Percentiles rank a stretch among this genome's conserved stretches.
phyloP scores from a whole-genome alignment of 768 basidiomycete genomes.

The Tulasnella sp. region DNA sequence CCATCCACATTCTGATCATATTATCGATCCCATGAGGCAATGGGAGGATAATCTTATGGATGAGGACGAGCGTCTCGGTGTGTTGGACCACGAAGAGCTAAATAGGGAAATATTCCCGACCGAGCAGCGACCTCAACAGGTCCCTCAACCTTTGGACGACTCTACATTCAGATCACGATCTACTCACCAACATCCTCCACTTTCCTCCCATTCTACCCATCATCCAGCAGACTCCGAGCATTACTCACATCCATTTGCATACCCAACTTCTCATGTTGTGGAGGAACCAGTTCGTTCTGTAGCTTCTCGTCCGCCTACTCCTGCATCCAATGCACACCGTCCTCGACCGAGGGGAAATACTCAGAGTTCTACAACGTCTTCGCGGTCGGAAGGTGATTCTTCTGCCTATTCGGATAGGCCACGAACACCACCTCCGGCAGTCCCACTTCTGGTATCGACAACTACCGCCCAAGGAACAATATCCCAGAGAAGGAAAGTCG shows the following conservation, averaged over 20 bases:
- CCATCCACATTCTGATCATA: neutral
- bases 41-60: conserved; percentile 10
- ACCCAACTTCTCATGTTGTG: neutral
- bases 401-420: conserved; percentile 9
- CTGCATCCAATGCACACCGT: conserved; percentile 1
- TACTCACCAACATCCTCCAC: neutral
- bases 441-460: conserved; percentile 12
- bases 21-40: conserved; percentile 1
- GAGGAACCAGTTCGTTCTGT: neutral
- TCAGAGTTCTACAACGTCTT: conserved; percentile 9
- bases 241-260: neutral
- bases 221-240: conserved; percentile 2
- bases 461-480: conserved; percentile 17
- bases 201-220: neutral
- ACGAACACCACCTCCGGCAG: conserved; percentile 7
- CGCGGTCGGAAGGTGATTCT: conserved; percentile 8
- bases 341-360: conserved; percentile 12
- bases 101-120: conserved; percentile 1
- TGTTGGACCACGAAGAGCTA: conserved; percentile 5
- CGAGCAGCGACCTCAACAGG: conserved; percentile 2
- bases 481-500: conserved; percentile 14
- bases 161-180: neutral
- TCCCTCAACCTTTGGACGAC: neutral
- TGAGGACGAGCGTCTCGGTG: neutral
- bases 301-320: conserved; percentile 11